Base-by-base conservation (phyloP, 352 stramenopile genomes). In the Pythium monospermum region DNA sequence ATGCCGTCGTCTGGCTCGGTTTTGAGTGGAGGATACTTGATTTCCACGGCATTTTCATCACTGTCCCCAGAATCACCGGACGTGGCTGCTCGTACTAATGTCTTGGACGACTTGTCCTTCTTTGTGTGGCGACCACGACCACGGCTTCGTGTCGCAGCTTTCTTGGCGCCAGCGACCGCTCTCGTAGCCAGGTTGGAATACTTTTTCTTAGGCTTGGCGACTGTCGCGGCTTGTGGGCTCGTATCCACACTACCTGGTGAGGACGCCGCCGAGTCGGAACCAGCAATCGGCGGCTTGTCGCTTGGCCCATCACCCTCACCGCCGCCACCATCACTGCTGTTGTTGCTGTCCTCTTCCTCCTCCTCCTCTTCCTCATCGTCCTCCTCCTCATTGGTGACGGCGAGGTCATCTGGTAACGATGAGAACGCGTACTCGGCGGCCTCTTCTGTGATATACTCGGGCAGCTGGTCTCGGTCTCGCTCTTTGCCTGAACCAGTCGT, bases 11-110 rank as follows among this genome's bases (percentile, higher is more conserved):
- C 76, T 2, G 59, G 51, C n/a, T 89, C 81, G 0, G 61, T 73
- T n/a, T 80, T 76, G n/a, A 89, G 70, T 2, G 61, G 44, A 23
- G 77, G 81, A 36, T 91, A 91, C 61, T 88, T 87, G 6, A 70
- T 59, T 7, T 77, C 71, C 13, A 27, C 40, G 2, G 16, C 31
- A 30, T 41, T 46, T 1, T 41, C 51, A 1, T 19, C 36, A 35
- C 68, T 78, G 10, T 8, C 13, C 7, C 30, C 30, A 16, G 64
- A 67, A 13, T 61, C 59, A 35, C 30, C 30, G 30, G 30, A 35
- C 8, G 30, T 35, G n/a, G n/a, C n/a, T n/a, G n/a, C n/a, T n/a
- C n/a, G n/a, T n/a, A n/a, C n/a, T n/a, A n/a, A n/a, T n/a, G n/a
- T n/a, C n/a, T n/a, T n/a, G n/a, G n/a, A n/a, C n/a, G n/a, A n/a